Conservation (phyloP, 805 yeast genomes). For the Aciculoconidium aculeatum region DNA sequence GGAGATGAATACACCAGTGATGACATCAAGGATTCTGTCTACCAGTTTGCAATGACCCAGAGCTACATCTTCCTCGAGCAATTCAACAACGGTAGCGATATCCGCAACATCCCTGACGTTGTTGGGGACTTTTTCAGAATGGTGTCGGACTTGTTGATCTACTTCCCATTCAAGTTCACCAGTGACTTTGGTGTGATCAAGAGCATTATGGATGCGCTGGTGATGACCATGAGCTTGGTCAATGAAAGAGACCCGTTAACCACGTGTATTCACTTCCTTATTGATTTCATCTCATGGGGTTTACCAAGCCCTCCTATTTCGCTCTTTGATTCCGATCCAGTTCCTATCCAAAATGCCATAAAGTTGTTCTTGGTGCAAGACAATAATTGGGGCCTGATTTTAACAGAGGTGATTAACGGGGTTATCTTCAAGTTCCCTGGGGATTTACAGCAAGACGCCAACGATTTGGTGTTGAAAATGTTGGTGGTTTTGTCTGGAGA, state of each 20-base stretch:
- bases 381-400: constrained; percentile 52
- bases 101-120: constrained; percentile 53
- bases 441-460: constrained; percentile 68
- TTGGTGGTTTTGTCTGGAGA: constrained; percentile 41
- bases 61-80: constrained; percentile 47
- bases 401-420: constrained; percentile 54
- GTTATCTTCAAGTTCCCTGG: constrained; percentile 64
- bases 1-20: constrained; percentile 47
- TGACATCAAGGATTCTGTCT: constrained; percentile 53
- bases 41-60: constrained; percentile 70
- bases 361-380: constrained; percentile 36
- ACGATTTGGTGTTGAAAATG: constrained; percentile 63
- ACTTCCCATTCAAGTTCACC: constrained; percentile 54
- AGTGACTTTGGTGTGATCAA: constrained; percentile 40
- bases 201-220: constrained; percentile 53
- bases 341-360: constrained; percentile 17
- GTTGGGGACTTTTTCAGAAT: constrained; percentile 84
- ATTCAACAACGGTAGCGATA: constrained; percentile 16
- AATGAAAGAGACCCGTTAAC: constrained; percentile 69
- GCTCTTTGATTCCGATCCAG: constrained; percentile 43
- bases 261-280: constrained; percentile 66
- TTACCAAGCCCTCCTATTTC: constrained; percentile 75
- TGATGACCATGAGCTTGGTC: constrained; percentile 43
- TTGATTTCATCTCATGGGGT: constrained; percentile 85
- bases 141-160: constrained; percentile 73